A percentile compares a stretch with the other conserved stretches of the same genome.
Evolutionary conservation across 2,329 filamentous ascomycete species (phyloP).

Genomic region (Alternaria ethzedia): DNA sequence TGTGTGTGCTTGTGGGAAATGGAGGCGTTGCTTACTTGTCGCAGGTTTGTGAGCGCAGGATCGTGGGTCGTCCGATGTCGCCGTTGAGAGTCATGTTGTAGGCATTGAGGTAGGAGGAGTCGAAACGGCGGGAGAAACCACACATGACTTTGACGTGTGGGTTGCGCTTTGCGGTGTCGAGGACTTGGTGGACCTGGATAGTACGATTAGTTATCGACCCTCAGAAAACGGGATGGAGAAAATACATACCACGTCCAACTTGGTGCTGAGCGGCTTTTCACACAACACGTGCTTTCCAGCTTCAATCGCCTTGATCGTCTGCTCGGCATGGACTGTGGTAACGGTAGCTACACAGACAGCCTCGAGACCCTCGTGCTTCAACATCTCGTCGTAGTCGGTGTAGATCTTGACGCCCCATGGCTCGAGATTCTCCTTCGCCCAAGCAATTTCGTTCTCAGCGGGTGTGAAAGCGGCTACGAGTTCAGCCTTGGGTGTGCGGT

Average conservation of each 20-base stretch:
- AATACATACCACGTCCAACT: constrained; percentile 61
- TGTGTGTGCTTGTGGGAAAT: not conserved
- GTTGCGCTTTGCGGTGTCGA: constrained; percentile 61
- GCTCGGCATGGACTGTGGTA: constrained; percentile 63
- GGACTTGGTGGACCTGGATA: constrained; percentile 63
- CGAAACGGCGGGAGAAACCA: constrained; percentile 71
- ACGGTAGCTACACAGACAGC: constrained; percentile 63
- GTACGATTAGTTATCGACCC: not conserved
- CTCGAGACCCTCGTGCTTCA: constrained; percentile 61
- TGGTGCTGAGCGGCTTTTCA: constrained; percentile 67
- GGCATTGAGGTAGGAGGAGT: constrained; percentile 68
- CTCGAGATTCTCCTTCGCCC: constrained; percentile 59
- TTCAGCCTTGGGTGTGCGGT: constrained; percentile 54
- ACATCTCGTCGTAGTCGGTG: constrained; percentile 63
- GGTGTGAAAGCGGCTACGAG: constrained; percentile 58
- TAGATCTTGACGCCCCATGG: constrained; percentile 62
- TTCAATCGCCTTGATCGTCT: constrained; percentile 64
- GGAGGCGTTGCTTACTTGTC: constrained; percentile 56
- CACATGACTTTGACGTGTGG: constrained; percentile 71
- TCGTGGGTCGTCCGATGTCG: constrained; percentile 64
- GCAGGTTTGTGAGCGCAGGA: constrained; percentile 71
- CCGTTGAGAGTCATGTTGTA: constrained; percentile 60
- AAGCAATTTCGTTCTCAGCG: constrained; percentile 51
- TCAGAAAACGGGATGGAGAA: not conserved
- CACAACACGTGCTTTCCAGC: constrained; percentile 63